phyloP scores from a whole-genome alignment of 2,329 filamentous ascomycete genomes.

The Tetracladium maxilliforme region DNA sequence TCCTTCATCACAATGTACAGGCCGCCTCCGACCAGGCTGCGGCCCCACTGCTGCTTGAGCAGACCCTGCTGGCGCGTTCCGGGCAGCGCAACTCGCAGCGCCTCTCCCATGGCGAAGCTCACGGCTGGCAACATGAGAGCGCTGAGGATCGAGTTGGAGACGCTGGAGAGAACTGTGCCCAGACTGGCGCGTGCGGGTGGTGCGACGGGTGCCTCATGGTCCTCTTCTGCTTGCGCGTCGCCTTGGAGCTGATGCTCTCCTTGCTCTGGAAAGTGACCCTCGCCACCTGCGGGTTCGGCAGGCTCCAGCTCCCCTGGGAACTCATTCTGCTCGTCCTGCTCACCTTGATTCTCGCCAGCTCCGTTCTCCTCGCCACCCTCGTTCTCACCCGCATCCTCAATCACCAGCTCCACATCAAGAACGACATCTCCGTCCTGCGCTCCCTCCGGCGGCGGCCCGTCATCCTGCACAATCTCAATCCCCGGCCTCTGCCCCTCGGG shows the following conservation, averaged over 20 bases:
- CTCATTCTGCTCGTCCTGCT: slow-evolving; percentile 4
- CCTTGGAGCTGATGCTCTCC: no score
- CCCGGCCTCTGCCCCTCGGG: no score
- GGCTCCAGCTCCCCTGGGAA: slow-evolving; percentile 8
- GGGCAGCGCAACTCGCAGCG: slow-evolving; percentile 56
- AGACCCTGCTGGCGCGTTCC: slow-evolving; percentile 40
- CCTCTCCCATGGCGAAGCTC: slow-evolving; percentile 62
- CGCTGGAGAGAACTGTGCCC: no score
- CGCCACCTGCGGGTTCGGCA: slow-evolving; percentile 13
- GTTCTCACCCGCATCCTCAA: slow-evolving; percentile 6
- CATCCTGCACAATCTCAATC: slow-evolving; percentile 27
- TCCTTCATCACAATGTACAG: slow-evolving; percentile 77
- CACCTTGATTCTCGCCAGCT: slow-evolving; percentile 3
- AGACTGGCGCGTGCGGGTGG: no score
- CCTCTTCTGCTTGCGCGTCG: no score
- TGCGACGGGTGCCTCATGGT: no score
- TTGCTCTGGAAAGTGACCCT: no score
- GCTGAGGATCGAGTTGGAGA: slow-evolving; percentile 47
- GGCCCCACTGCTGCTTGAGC: slow-evolving; percentile 73
- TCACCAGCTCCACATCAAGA: slow-evolving; percentile 7
- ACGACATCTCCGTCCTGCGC: slow-evolving; percentile 12
- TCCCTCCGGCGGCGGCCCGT: slow-evolving; percentile 9
- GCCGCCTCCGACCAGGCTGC: slow-evolving; percentile 78
- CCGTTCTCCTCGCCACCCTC: slow-evolving; percentile 1
- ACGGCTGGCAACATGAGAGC: slow-evolving; percentile 71